phyloP scores from a whole-genome alignment of 2,329 filamentous ascomycete species.

The Acrocalymma vagum region DNA sequence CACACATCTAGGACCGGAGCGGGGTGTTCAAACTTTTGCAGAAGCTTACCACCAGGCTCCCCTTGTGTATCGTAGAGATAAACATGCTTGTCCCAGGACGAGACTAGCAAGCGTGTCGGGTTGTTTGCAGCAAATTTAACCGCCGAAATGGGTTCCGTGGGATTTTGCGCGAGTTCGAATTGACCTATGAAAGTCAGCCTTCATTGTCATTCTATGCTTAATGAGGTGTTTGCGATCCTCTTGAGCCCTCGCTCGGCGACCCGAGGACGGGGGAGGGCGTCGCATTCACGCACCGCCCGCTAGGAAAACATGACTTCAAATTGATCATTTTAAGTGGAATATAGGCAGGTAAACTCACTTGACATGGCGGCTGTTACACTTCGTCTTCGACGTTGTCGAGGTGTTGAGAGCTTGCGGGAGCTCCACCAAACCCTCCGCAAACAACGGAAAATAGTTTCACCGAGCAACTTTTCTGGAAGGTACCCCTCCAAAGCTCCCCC shows the following conservation, averaged over 20 bases:
- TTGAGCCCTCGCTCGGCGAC: too few species aligned
- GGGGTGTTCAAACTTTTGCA: slow-evolving; percentile 79
- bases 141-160: slow-evolving; percentile 85
- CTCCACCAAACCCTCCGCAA: slow-evolving; percentile 28
- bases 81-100: slow-evolving; percentile 92
- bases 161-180: slow-evolving; percentile 83
- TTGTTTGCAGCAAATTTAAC: slow-evolving; percentile 83
- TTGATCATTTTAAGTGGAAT: too few species aligned
- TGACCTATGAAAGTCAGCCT: slow-evolving; percentile 56
- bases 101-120: slow-evolving; percentile 81
- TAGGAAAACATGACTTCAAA: too few species aligned
- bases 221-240: too few species aligned
- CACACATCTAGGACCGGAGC: slow-evolving; percentile 91
- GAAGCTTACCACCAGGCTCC: slow-evolving; percentile 67
- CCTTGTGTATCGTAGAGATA: slow-evolving; percentile 84
- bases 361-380: slow-evolving; percentile 34
- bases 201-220: background rate
- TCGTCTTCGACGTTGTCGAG: background rate
- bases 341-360: too few species aligned
- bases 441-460: slow-evolving; percentile 20
- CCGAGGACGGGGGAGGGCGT: background rate
- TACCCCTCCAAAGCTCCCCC: slow-evolving; percentile 23
- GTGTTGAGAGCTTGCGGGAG: slow-evolving; percentile 22
- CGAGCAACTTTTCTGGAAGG: slow-evolving; percentile 14
- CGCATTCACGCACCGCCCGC: background rate